These are phyloP conservation scores for Rhodotorula sp. DNA, from an alignment of 1,284 basidiomycete genomes.

Conservation along the genomic window DNA sequence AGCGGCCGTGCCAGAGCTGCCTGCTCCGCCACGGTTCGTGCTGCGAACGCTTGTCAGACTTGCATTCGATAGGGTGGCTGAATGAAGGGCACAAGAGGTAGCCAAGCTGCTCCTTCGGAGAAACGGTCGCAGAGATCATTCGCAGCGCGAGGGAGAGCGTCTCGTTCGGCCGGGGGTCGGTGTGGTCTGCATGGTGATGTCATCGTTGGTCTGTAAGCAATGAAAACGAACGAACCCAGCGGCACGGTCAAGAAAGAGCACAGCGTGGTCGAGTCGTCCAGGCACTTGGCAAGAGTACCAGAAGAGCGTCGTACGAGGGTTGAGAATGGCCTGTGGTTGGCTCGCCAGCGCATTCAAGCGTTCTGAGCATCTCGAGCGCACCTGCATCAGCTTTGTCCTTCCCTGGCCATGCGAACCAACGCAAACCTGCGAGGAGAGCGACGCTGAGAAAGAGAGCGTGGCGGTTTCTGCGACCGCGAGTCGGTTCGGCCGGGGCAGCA, in stretches of 20 bases:
- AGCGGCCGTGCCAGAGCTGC: conserved; percentile 28
- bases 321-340: neutral
- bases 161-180: conserved; percentile 13
- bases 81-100: conserved; percentile 2
- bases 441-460: neutral
- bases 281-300: conserved; percentile 38
- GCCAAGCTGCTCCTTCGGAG: conserved; percentile 14
- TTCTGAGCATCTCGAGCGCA: no score
- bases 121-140: conserved; percentile 35
- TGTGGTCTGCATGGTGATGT: conserved; percentile 7
- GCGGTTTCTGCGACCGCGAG: neutral
- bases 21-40: conserved; percentile 40
- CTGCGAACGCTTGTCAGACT: neutral
- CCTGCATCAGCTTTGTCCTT: no score
- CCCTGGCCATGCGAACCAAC: no score
- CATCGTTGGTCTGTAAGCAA: fast-evolving
- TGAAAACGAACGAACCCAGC: conserved; percentile 4
- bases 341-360: neutral
- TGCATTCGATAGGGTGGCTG: neutral
- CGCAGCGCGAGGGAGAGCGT: conserved; percentile 41
- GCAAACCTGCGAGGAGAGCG: neutral
- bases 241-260: conserved; percentile 38
- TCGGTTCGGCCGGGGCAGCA: neutral
- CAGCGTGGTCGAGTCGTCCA: conserved; percentile 15
- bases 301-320: neutral